Base-by-base conservation (phyloP, 23 red algal genomes). In the Cyanidiococcus yangmingshanensis region DNA sequence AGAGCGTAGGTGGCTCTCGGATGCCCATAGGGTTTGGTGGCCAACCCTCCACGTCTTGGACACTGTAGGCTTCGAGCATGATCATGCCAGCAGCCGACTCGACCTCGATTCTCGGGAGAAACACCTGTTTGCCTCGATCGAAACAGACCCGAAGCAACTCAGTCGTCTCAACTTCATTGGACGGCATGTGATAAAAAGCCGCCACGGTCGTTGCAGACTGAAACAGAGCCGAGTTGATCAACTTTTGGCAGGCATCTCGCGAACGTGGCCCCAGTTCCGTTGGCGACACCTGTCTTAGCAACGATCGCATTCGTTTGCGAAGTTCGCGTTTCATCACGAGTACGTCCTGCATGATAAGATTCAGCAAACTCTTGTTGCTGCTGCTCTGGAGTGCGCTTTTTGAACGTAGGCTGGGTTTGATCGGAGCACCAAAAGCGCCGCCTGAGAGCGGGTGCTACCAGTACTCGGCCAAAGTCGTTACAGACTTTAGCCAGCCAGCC, bases 1-100 rank as follows among this genome's bases (percentile, higher is more conserved):
- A 37, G 1, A 1, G 16, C 12, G 88, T 35, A 38, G 91, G 91
- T 50, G 91, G 91, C 41, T 95, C 86, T 0, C 75, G 81, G 38
- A 95, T 95, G 32, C 71, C 79, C 81, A 82, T 89, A 0, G 40
- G 68, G 77, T 82, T 82, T 17, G 39, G 51, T 0, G 68, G 41
- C 82, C 82, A 95, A 2, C 68, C 79, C 27, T 67, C 76, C 41
- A 95, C 45, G 40, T 95, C 85, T 25, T 81, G 21, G 3, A 57
- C 37, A 31, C 41, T 41, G 25, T 50, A 1, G 39, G 78, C 78
- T 25, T 81, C 40, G 38, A 59, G 67, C 18, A 81, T 39, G 15
- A 1, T 0, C 7, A 81, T 71, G 12, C 27, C 7, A 3, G 12
- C 2, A 7, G 1, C 1, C 24, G 40, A 1, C 21, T 25, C 38